Evolutionary conservation across 2,329 filamentous ascomycete genomes (phyloP).

Genomic region (Penicillium sp.): DNA sequence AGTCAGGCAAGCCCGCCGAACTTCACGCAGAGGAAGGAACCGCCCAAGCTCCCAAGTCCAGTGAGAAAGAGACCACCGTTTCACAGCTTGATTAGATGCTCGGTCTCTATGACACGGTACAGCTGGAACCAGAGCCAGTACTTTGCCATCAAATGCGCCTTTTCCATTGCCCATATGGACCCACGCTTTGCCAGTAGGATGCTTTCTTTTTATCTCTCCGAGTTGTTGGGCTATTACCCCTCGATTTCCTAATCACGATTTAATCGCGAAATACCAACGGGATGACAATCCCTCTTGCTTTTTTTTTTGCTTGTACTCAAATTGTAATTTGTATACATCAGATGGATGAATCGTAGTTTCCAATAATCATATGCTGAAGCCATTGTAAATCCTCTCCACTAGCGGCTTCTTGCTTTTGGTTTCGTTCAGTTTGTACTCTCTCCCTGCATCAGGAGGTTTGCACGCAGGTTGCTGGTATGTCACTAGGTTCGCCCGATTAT

Average conservation of each 20-base stretch:
- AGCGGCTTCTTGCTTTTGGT: too few relatives aligned
- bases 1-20: constrained; percentile 14
- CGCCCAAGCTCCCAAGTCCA: neutral
- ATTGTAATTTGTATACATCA: neutral
- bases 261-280: neutral
- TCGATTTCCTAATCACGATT: neutral
- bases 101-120: neutral
- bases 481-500: too few relatives aligned
- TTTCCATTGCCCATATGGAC: neutral
- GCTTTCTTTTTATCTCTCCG: neutral
- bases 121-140: neutral
- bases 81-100: constrained; percentile 5
- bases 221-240: neutral
- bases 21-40: constrained; percentile 13
- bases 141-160: neutral
- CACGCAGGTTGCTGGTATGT: too few relatives aligned
- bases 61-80: constrained; percentile 8
- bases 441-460: too few relatives aligned
- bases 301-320: neutral
- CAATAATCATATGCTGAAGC: too few relatives aligned
- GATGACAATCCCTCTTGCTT: neutral
- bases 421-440: too few relatives aligned
- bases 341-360: too few relatives aligned
- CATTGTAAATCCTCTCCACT: too few relatives aligned
- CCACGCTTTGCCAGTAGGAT: neutral